phyloP scores from a whole-genome alignment of 805 yeast species.

The Candida alai region DNA sequence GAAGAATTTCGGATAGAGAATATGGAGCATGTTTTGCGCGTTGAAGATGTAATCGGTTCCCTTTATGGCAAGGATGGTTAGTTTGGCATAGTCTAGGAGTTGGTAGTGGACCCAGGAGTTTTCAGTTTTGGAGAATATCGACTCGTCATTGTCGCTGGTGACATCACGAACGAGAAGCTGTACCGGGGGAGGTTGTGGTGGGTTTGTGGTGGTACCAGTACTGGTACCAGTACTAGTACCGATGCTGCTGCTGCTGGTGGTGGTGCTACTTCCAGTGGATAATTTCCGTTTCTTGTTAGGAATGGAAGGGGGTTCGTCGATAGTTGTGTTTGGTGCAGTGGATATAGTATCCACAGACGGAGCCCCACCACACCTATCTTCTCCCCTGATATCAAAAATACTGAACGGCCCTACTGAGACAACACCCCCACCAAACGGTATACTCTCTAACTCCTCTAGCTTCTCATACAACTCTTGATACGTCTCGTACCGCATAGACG shows the following conservation, averaged over 20 bases:
- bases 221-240: background rate
- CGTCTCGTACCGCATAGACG: constrained; percentile 29
- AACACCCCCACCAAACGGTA: constrained; percentile 8
- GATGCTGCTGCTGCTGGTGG: constrained; percentile 1
- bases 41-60: constrained; percentile 33
- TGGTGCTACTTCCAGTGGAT: too few species aligned
- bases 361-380: constrained; percentile 1
- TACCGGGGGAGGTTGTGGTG: background rate
- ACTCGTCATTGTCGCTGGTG: constrained; percentile 5
- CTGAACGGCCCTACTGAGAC: constrained; percentile 23
- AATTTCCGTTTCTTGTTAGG: too few species aligned
- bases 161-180: background rate
- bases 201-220: background rate
- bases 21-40: constrained; percentile 42
- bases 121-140: constrained; percentile 22
- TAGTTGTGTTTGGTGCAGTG: background rate
- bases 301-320: background rate
- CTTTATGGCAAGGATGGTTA: constrained; percentile 39
- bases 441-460: constrained; percentile 29
- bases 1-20: constrained; percentile 41
- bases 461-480: constrained; percentile 35
- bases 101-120: constrained; percentile 34
- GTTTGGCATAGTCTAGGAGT: constrained; percentile 32
- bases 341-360: background rate
- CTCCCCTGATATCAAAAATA: constrained; percentile 18